Conservation (phyloP, 805 yeast species). For the Yarrowia sp. region DNA sequence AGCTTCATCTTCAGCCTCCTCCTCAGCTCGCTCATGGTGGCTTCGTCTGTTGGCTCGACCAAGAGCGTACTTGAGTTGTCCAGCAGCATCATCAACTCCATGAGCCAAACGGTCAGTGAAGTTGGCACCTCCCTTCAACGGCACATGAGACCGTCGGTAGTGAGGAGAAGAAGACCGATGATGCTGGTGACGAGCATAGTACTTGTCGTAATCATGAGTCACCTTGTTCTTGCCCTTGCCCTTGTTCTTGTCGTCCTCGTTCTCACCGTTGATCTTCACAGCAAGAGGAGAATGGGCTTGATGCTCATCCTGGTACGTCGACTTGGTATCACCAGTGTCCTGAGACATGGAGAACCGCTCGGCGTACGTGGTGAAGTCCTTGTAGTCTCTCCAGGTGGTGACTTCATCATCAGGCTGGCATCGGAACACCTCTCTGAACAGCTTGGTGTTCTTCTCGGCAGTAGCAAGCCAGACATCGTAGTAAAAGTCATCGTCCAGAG, state of each 20-base stretch:
- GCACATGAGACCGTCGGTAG: conserved; percentile 11
- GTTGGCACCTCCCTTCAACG: conserved; percentile 19
- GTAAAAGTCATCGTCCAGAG: conserved; percentile 73
- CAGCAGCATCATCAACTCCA: conserved; percentile 25
- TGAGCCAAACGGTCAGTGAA: conserved; percentile 11
- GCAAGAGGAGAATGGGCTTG: conserved; percentile 23
- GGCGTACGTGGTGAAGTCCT: conserved; percentile 51
- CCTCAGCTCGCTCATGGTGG: not conserved
- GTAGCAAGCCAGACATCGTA: conserved; percentile 82
- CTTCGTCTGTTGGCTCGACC: conserved; percentile 19
- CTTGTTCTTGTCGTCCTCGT: not conserved
- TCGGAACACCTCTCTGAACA: conserved; percentile 83
- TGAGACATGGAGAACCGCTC: conserved; percentile 39
- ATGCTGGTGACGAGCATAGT: conserved; percentile 15
- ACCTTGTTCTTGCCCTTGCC: not conserved
- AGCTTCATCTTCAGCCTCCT: not conserved
- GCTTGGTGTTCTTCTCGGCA: conserved; percentile 78
- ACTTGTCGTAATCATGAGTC: conserved; percentile 22
- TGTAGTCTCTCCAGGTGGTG: conserved; percentile 86
- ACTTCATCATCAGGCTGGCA: conserved; percentile 94
- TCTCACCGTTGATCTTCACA: not conserved
- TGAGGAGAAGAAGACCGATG: conserved; percentile 11
- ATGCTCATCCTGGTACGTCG: conserved; percentile 12
- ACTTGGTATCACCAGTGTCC: conserved; percentile 40
- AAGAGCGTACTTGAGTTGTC: conserved; percentile 12